Conservation (phyloP, 148 eudicot species). For the Nyssa sinensis region DNA sequence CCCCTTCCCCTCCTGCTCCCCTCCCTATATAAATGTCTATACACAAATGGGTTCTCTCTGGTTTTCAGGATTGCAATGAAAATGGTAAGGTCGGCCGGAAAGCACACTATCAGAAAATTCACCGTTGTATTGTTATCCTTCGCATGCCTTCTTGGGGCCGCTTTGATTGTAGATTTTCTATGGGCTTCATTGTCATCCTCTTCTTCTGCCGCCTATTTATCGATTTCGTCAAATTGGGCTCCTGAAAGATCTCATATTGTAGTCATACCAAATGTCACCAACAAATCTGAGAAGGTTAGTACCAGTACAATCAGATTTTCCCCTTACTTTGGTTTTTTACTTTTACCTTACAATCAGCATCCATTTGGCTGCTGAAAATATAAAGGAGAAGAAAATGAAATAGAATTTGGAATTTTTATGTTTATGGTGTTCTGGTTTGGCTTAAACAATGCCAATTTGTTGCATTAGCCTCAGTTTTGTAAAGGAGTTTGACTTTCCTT, state of each 20-base stretch:
- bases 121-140: neutral
- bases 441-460: neutral
- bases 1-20: neutral
- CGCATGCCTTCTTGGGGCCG: conserved; percentile 20
- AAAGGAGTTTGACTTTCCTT: too few relatives aligned
- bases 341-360: neutral
- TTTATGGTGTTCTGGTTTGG: neutral
- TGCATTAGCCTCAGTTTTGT: too few relatives aligned
- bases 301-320: too few relatives aligned
- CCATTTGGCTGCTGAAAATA: neutral
- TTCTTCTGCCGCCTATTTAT: conserved; percentile 9
- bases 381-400: neutral
- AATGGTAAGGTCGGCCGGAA: conserved; percentile 12
- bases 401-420: neutral
- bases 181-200: too few relatives aligned
- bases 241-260: conserved; percentile 8
- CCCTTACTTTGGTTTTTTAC: neutral
- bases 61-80: neutral
- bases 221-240: conserved; percentile 14
- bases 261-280: conserved; percentile 16
- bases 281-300: conserved; percentile 14
- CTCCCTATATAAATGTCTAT: neutral
- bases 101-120: conserved; percentile 5
- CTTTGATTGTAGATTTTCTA: conserved; percentile 18
- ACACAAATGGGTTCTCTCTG: neutral